These are phyloP conservation scores for Trichophaea hybrida DNA, from an alignment of 2,329 filamentous ascomycete genomes.

Conservation along the genomic window DNA sequence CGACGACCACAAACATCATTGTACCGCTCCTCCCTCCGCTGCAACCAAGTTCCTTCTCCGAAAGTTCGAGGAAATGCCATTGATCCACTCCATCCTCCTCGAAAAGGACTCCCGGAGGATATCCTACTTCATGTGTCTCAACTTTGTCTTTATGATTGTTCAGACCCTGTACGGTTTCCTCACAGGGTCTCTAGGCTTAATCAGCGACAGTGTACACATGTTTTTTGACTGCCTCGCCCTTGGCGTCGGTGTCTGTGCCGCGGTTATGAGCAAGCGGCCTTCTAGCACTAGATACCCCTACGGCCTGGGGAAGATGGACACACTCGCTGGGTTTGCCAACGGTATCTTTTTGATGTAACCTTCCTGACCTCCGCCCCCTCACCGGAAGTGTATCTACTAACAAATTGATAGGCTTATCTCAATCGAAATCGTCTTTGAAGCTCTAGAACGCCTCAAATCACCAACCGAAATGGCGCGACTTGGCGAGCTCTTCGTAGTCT, in stretches of 20 bases:
- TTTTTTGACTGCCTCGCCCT: constrained; percentile 95
- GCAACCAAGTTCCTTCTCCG: constrained; percentile 62
- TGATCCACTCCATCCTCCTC: constrained; percentile 70
- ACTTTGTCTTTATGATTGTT: constrained; percentile 86
- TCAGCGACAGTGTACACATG: constrained; percentile 98
- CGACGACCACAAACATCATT: constrained; percentile 21
- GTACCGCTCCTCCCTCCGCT: constrained; percentile 42
- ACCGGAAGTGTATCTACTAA: constrained; percentile 5
- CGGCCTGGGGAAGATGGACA: constrained; percentile 93
- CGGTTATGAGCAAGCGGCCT: constrained; percentile 94
- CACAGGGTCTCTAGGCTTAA: constrained; percentile 82
- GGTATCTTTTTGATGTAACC: constrained; percentile 79
- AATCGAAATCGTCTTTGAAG: constrained; percentile 90
- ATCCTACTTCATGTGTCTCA: constrained; percentile 91
- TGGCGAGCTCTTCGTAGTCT: constrained; percentile 76
- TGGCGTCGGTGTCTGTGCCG: constrained; percentile 74
- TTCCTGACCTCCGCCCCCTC: not conserved
- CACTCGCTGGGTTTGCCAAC: constrained; percentile 88
- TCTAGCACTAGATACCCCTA: constrained; percentile 81
- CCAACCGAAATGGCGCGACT: constrained; percentile 72
- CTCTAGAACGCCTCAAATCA: constrained; percentile 71
- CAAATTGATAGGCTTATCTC: constrained; percentile 59
- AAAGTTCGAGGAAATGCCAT: constrained; percentile 54
- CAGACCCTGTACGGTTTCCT: constrained; percentile 89
- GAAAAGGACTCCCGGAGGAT: constrained; percentile 91